A percentile compares a stretch with the other conserved stretches of the same genome.
phyloP scores from a whole-genome alignment of 805 yeast species.

The Saturnispora silvae region DNA sequence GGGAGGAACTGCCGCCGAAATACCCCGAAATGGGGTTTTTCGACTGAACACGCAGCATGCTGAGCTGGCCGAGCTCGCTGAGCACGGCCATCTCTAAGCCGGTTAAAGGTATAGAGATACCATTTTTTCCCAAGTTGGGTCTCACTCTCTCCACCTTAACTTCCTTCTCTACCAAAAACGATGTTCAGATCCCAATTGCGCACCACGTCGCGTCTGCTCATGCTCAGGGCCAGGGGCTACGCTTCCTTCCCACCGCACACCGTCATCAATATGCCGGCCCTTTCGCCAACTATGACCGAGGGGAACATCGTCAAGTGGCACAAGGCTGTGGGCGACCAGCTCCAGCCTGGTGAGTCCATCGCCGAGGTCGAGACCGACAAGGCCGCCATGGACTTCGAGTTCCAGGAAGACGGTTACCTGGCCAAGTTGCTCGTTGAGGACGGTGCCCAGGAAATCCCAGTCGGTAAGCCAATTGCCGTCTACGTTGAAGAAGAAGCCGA shows the following conservation, averaged over 20 bases:
- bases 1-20: conserved; percentile 62
- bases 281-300: conserved; percentile 98
- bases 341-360: conserved; percentile 84
- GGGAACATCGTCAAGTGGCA: conserved; percentile 89
- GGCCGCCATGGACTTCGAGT: conserved; percentile 96
- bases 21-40: conserved; percentile 32
- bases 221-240: conserved; percentile 9
- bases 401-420: conserved; percentile 90
- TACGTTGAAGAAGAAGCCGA: conserved; percentile 81
- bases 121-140: no score
- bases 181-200: conserved; percentile 5
- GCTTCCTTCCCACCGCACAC: conserved; percentile 43
- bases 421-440: conserved; percentile 79
- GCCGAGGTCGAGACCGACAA: conserved; percentile 98
- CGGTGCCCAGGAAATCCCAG: conserved; percentile 85
- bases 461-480: conserved; percentile 93
- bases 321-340: conserved; percentile 79
- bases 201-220: not conserved
- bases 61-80: not conserved
- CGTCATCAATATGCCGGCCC: conserved; percentile 94
- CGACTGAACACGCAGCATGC: not conserved
- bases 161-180: not conserved
- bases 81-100: not conserved
- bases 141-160: no score
- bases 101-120: no score